phyloP scores from a whole-genome alignment of 768 basidiomycete species.

The Pisolithus albus region DNA sequence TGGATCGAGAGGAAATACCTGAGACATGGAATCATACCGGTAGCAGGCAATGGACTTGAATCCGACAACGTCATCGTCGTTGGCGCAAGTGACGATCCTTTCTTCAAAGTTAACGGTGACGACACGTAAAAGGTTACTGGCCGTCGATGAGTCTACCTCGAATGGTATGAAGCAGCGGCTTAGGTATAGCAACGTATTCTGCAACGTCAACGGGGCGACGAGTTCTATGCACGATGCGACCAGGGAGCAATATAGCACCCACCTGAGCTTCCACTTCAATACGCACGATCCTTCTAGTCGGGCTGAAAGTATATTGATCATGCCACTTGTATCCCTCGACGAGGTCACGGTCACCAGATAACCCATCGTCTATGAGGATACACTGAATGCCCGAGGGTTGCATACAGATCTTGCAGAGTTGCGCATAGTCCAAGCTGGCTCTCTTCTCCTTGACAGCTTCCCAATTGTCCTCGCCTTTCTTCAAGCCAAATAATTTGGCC shows the following conservation, averaged over 20 bases:
- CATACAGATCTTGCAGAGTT: slow-evolving; percentile 54
- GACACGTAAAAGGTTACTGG: slow-evolving; percentile 7
- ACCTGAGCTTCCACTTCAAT: slow-evolving; percentile 73
- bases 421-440: slow-evolving; percentile 39
- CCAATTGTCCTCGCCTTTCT: slow-evolving; percentile 39
- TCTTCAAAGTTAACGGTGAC: slow-evolving; percentile 33
- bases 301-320: slow-evolving; percentile 46
- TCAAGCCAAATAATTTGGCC: slow-evolving; percentile 41
- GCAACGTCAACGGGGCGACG: not conserved
- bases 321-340: slow-evolving; percentile 56
- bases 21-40: slow-evolving; percentile 18
- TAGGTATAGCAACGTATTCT: slow-evolving; percentile 18
- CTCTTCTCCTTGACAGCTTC: slow-evolving; percentile 49
- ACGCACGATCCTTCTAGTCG: slow-evolving; percentile 57
- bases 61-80: slow-evolving; percentile 46
- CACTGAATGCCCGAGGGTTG: slow-evolving; percentile 53
- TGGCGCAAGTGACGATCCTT: slow-evolving; percentile 33
- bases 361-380: slow-evolving; percentile 68
- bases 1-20: not conserved
- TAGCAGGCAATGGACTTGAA: slow-evolving; percentile 79
- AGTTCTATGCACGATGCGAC: slow-evolving; percentile 4
- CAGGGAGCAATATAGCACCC: not conserved
- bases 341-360: slow-evolving; percentile 41
- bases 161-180: not conserved
- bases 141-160: slow-evolving; percentile 10